Evolutionary conservation across 306 rosid genomes (phyloP), one percentile per base, ranked within the genome.

Genomic region (Cicer pinnatifidum): DNA sequence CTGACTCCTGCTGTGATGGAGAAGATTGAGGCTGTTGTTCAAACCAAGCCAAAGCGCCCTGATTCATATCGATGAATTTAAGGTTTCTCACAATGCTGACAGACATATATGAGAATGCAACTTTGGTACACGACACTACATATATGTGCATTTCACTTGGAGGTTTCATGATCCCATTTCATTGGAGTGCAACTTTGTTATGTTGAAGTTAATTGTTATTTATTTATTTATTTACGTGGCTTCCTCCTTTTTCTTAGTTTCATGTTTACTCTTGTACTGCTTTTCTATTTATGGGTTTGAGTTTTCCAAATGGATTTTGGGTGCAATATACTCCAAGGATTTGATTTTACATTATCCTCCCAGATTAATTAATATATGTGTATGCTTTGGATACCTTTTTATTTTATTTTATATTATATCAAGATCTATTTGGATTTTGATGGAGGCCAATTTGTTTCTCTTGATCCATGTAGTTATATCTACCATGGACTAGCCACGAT

Each of bases 1-100:
- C 78, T 94, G 79, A 94, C 99, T 78, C 95, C 95, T 72, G 85
- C 89, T 60, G 95, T 94, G 77, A 82, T 94, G 99, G 99, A 94
- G 79, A 91, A 78, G 89, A 94, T 94, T 64, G 99, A 94, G 75
- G 89, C 86, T 43, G 84, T 87, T 62, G 89, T 94, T 75, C 99
- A 91, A 82, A 88, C 54, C 88, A 94, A 90, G 89, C 99, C 96
- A 63, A 94, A 94, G 85, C 99, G 96, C 46, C 85, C 91, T 2
- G 97, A 94, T 16, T 94, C 97, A 1, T 91, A 78, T 48, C 84
- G 93, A 85, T 94, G 81, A 85, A 67, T 44, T 59, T 8, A 4
- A 33, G 59, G 63, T 69, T 77, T 50, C 66, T 23, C 57, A 6
- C 44, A 12, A 12, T 67, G 46, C 46, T 28, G 3, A 82, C 81